Conservation (phyloP, 108 stramenopile species). For the Cyclotella kingstonii region DNA sequence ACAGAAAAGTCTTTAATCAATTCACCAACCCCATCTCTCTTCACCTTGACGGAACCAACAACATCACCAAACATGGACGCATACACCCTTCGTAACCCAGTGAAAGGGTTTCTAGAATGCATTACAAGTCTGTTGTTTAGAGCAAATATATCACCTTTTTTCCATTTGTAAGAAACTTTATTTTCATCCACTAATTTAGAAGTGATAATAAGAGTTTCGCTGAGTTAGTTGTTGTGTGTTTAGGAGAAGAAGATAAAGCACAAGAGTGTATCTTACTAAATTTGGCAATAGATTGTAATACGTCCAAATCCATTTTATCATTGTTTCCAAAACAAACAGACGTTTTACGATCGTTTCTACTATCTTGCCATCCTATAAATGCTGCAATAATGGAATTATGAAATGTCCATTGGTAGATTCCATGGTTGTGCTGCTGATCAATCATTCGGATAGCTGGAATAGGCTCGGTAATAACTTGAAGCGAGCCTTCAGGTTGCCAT, state of each 20-base stretch:
- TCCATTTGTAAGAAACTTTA: slow-evolving; percentile 70
- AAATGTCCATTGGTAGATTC: slow-evolving; percentile 60
- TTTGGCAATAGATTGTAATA: slow-evolving; percentile 55
- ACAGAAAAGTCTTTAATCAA: slow-evolving; percentile 38
- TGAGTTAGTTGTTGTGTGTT: neutral
- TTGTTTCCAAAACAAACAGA: slow-evolving; percentile 75
- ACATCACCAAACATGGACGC: slow-evolving; percentile 59
- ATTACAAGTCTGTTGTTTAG: slow-evolving; percentile 79
- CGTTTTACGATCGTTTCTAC: slow-evolving; percentile 67
- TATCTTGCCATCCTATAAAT: slow-evolving; percentile 76
- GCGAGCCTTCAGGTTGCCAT: slow-evolving; percentile 67
- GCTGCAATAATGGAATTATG: slow-evolving; percentile 74
- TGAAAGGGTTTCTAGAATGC: slow-evolving; percentile 77
- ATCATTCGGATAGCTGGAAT: slow-evolving; percentile 67
- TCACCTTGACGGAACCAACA: slow-evolving; percentile 1
- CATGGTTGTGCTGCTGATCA: slow-evolving; percentile 47
- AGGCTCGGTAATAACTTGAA: slow-evolving; percentile 61
- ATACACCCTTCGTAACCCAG: slow-evolving; percentile 54
- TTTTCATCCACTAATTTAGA: slow-evolving; percentile 43
- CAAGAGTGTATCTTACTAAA: slow-evolving; percentile 29
- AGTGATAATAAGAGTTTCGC: neutral
- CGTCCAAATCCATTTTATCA: slow-evolving; percentile 50
- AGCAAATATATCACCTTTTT: slow-evolving; percentile 69
- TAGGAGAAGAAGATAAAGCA: neutral
- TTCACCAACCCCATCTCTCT: slow-evolving; percentile 33